phyloP scores from a whole-genome alignment of 2,329 filamentous ascomycete species.

The Annulohypoxylon truncatum region DNA sequence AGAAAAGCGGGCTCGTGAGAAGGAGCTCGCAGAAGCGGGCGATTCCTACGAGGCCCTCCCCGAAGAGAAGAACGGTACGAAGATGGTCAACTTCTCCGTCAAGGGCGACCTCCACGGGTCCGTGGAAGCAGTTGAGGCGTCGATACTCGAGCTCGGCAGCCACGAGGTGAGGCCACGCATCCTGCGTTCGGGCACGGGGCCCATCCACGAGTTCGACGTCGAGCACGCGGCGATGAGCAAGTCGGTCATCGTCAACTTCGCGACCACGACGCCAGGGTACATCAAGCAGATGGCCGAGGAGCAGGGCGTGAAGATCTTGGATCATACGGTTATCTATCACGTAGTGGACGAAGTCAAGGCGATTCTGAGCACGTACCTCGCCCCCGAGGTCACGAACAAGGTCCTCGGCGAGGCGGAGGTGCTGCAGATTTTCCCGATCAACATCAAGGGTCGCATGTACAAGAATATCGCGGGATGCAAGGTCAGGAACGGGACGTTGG shows the following conservation, averaged over 20 bases:
- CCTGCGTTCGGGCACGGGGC: conserved; percentile 80
- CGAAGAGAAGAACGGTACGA: conserved; percentile 57
- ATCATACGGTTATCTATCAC: conserved; percentile 89
- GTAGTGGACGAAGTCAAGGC: conserved; percentile 78
- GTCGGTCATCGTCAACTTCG: conserved; percentile 88
- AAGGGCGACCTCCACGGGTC: conserved; percentile 95
- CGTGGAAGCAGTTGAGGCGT: conserved; percentile 86
- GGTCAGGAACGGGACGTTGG: conserved; percentile 82
- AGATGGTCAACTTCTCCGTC: conserved; percentile 81
- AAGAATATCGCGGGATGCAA: conserved; percentile 87
- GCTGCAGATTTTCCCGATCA: conserved; percentile 84
- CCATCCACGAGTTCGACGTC: conserved; percentile 86
- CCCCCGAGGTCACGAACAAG: conserved; percentile 72
- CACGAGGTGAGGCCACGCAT: conserved; percentile 83
- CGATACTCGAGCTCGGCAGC: conserved; percentile 82
- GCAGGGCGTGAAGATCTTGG: conserved; percentile 79
- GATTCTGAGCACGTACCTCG: conserved; percentile 75
- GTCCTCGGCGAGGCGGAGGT: conserved; percentile 92
- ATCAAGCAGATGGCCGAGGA: conserved; percentile 77
- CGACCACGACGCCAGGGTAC: conserved; percentile 73
- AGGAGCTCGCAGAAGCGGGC: conserved; percentile 46
- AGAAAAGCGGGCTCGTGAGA: conserved; percentile 71
- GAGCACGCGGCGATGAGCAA: conserved; percentile 84
- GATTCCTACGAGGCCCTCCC: conserved; percentile 43
- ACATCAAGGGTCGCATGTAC: conserved; percentile 75